These are phyloP conservation scores for Backusella psychrophila DNA, from an alignment of 192 early-diverging fungal species.

Conservation along the genomic window DNA sequence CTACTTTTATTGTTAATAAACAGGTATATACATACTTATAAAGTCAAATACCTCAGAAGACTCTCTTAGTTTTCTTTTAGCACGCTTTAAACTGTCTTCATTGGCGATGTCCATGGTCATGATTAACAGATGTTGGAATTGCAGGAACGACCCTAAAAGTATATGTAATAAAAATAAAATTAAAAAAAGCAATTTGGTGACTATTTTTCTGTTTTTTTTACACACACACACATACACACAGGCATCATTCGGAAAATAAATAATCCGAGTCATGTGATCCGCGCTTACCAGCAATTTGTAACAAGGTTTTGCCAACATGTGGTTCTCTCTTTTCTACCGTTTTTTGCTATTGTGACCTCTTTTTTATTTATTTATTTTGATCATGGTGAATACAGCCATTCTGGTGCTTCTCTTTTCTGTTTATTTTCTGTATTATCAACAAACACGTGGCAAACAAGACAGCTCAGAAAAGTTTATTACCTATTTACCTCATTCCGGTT, in stretches of 20 bases:
- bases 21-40: background rate
- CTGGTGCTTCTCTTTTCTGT: background rate
- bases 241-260: too few species aligned
- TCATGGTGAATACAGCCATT: background rate
- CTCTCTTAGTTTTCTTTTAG: background rate
- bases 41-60: conserved; percentile 5
- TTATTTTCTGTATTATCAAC: background rate
- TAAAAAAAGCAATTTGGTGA: background rate
- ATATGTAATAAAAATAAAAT: background rate
- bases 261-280: too few species aligned
- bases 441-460: background rate
- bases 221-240: too few species aligned
- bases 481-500: conserved; percentile 41
- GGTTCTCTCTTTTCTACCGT: background rate
- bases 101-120: background rate
- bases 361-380: background rate
- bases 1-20: background rate
- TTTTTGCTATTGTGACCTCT: background rate
- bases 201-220: background rate
- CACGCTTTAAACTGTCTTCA: background rate
- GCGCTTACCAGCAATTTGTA: too few species aligned
- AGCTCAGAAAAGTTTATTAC: conserved; percentile 30
- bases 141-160: background rate
- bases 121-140: background rate
- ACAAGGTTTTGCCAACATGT: background rate